Evolutionary conservation across 352 stramenopile genomes (phyloP), one percentile per base, ranked within the genome.

Genomic region (Paralagenidium karlingii): DNA sequence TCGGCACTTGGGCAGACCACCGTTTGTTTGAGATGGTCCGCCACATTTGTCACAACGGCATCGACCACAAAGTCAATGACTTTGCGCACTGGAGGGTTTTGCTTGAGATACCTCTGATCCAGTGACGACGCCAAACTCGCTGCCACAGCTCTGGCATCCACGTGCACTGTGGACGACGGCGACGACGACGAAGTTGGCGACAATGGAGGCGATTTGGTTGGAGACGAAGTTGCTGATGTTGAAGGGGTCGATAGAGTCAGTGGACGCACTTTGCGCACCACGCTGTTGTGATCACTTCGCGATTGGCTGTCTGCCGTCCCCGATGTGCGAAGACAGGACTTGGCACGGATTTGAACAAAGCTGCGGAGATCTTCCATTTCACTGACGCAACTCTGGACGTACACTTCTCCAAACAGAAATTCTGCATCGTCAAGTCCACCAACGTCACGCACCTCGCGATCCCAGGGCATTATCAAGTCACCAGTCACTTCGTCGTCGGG

Each of bases 401-500:
- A 81, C 30, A 85, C 64, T 47, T 67, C 60, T 27, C 58, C 81
- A 47, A 68, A 75, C 24, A 85, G 48, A 29, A 82, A 85, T 32
- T 43, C 12, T 12, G 22, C 19, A 44, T 61, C 45, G 26, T 49
- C 57, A 13, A 36, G 1, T 21, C 25, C 24, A 42, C 15, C 18
- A 30, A 40, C 16, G 42, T 51, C 32, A 13, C 0, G 22, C 38
- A 37, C 24, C 45, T 46, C 31, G 25, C 21, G 13, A 44, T 19
- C 16, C 20, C 6, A 34, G 21, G n/a, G 33, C 2, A 7, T 44
- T 43, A 7, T 64, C n/a, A n/a, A n/a, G n/a, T n/a, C 31, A 0
- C 13, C 27, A 15, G 26, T 26, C 9, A 27, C 34, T 8, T 15
- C n/a, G 31, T 49, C 38, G 3, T 47, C 25, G 5, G 45, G 29